Base-by-base conservation (phyloP, 2,329 filamentous ascomycete species). In the Decorospora gaudefroyi region DNA sequence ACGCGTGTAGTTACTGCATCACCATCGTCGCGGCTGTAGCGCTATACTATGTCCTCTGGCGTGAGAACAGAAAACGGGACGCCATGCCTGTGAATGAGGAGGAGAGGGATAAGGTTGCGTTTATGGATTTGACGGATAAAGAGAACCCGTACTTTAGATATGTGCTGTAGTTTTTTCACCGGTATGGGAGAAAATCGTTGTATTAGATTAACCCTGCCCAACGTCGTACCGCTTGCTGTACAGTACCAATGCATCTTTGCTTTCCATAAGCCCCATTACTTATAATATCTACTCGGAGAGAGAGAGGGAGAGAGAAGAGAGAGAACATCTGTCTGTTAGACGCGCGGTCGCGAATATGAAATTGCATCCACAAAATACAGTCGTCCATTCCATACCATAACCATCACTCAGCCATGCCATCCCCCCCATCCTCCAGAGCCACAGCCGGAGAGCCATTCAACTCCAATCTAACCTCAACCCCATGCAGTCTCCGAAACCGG, bases 121-220 rank as follows among this genome's bases (percentile, higher is more conserved):
- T 82, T 72, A 75, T 68, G 25, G 72, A 75, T 16, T 63, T 79
- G 69, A 84, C 80, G 5, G 81, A 84, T 47, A 74, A 65, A 57
- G 76, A 84, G 67, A 83, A 84, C 55, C 75, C 73, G 56, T 74
- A 72, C 13, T 83, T 84, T 61, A 73, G 78, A 34, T 83, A 84
- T 55, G 85, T 68, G 4, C 26, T 67, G 27, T 69, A 27, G 18
- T 12, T n/a, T n/a, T n/a, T n/a, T n/a, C n/a, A n/a, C n/a, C n/a
- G n/a, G n/a, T n/a, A n/a, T n/a, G n/a, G n/a, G n/a, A n/a, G n/a
- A n/a, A n/a, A n/a, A n/a, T n/a, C n/a, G n/a, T n/a, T n/a, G n/a
- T n/a, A n/a, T n/a, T n/a, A n/a, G n/a, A n/a, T n/a, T n/a, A n/a
- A n/a, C n/a, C n/a, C n/a, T n/a, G n/a, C n/a, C n/a, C n/a, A n/a